Evolutionary conservation across 352 stramenopile species (phyloP).

Genomic region (Phytophthora sansomeana): DNA sequence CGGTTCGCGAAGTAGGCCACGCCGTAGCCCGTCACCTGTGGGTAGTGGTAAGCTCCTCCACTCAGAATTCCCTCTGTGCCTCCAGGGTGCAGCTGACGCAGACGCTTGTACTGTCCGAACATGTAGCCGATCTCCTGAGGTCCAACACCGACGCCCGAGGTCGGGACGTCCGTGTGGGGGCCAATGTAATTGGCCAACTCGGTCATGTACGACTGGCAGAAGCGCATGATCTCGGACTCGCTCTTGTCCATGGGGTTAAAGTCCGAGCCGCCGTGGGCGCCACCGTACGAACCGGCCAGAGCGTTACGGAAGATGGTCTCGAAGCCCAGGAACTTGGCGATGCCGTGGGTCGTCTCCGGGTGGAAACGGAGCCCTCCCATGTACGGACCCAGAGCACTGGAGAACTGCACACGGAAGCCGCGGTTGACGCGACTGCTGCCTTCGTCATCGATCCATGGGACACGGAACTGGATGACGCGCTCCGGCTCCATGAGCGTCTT

Average conservation of each 20-base stretch:
- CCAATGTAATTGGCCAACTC: conserved; percentile 99
- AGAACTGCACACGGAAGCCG: conserved; percentile 98
- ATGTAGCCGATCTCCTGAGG: conserved; percentile 96
- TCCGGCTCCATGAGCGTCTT: conserved; percentile 97
- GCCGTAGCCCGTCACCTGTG: conserved; percentile 93
- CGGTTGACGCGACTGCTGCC: conserved; percentile 96
- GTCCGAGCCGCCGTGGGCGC: conserved; percentile 93
- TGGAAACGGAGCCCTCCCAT: conserved; percentile 97
- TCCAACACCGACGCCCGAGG: conserved; percentile 95
- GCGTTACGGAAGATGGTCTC: conserved; percentile 97
- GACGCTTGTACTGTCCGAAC: conserved; percentile 98
- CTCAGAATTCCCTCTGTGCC: conserved; percentile 91
- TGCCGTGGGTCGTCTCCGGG: conserved; percentile 89
- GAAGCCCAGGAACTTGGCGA: conserved; percentile 94
- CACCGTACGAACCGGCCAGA: conserved; percentile 82
- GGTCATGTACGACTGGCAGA: conserved; percentile 99
- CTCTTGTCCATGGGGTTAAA: conserved; percentile 98
- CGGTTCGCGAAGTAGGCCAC: conserved; percentile 96
- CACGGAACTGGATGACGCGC: conserved; percentile 95
- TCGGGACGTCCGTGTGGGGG: conserved; percentile 95
- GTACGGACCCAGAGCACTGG: conserved; percentile 91
- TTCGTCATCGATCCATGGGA: conserved; percentile 97
- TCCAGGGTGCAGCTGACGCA: conserved; percentile 85
- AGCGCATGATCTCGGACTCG: conserved; percentile 97
- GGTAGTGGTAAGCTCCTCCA: conserved; percentile 89